Evolutionary conservation across 257 asterid species (phyloP), one percentile per base, ranked within the genome.

Genomic region (Mitragyna speciosa): DNA sequence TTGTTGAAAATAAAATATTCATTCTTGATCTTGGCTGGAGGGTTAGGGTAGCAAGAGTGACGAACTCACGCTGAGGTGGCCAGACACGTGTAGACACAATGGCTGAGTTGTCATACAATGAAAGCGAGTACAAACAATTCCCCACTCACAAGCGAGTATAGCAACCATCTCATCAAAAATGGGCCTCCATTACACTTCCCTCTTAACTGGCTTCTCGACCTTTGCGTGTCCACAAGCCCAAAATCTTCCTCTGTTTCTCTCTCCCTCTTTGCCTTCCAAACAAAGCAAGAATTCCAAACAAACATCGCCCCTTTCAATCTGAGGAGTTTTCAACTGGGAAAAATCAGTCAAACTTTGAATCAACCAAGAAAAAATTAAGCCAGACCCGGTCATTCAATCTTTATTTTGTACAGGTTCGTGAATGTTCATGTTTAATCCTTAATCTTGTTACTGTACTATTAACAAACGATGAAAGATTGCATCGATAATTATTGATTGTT

Each of bases 191-290:
- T 54, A 71, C 87, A 72, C 56, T 69, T 47, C 59, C 76, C 75
- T 80, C 83, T 86, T 70, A 82, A 85, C 88, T 80, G 86, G 78
- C 54, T 24, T 63, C 77, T 72, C 58, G 63, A 68, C 85, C 68
- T 82, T 83, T 85, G 94, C 93, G 91, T 87, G 93, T 87, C 85
- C 68, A 24, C 80, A 33, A 33, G 83, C 87, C 89, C 87, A 86
- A 85, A 80, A 75, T 80, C 64, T 49, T 22, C 75, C 33, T 22
- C 52, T 65, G 70, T n/a, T 79, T 49, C 65, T 52, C 75, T 59
- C 84, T 68, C 47, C 9, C 49, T 69, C 76, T 76, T 87, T 87
- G 87, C 90, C 84, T 87, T 66, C 84, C 76, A 51, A 68, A 81
- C 80, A 90, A n/a, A 88, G 93, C 92, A 86, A 89, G 78, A 85